These are phyloP conservation scores for Talaromyces islandicus DNA, from an alignment of 2,329 filamentous ascomycete genomes.

Conservation along the genomic window DNA sequence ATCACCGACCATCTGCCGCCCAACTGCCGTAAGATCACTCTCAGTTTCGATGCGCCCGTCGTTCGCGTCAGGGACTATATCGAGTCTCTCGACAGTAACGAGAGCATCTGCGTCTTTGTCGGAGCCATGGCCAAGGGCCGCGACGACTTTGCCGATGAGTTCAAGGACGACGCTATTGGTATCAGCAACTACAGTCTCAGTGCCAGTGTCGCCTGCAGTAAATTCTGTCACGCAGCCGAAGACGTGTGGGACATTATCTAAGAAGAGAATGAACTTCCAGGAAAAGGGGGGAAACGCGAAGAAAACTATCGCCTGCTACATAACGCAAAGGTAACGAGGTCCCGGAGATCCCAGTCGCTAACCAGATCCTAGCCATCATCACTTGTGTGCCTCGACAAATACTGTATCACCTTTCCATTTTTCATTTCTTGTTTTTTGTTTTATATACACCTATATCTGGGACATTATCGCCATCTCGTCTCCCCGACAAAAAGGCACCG, in stretches of 20 bases:
- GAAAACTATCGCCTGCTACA: not conserved
- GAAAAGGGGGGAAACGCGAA: not conserved
- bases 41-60: constrained; percentile 87
- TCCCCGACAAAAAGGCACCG: constrained; percentile 22
- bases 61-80: constrained; percentile 88
- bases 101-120: constrained; percentile 96
- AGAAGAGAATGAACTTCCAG: constrained; percentile 17
- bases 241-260: constrained; percentile 93
- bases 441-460: not conserved
- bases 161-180: constrained; percentile 94
- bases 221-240: constrained; percentile 97
- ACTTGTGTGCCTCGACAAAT: not conserved
- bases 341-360: constrained; percentile 15
- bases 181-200: constrained; percentile 98
- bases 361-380: constrained; percentile 9
- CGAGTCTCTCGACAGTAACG: constrained; percentile 66
- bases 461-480: not conserved
- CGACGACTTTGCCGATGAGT: constrained; percentile 89
- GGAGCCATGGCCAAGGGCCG: constrained; percentile 97
- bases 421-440: not conserved
- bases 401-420: not conserved
- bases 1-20: constrained; percentile 95
- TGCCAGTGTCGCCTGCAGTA: constrained; percentile 97
- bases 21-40: constrained; percentile 94
- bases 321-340: constrained; percentile 23